These are phyloP conservation scores for Amanita brunnescens DNA, from an alignment of 768 basidiomycete genomes.

Conservation along the genomic window DNA sequence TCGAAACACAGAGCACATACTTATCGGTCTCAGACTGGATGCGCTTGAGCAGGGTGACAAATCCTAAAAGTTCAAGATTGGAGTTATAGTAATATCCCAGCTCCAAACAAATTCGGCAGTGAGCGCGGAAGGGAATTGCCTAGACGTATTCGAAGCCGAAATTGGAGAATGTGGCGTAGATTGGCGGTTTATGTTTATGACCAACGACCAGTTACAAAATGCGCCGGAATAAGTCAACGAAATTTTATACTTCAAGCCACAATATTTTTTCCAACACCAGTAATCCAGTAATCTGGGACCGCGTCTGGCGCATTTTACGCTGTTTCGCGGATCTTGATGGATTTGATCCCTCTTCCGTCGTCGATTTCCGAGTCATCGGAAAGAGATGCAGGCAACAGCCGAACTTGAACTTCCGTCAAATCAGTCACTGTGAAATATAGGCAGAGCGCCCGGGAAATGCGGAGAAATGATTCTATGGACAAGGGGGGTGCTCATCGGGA, in stretches of 20 bases:
- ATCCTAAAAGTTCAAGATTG: too few relatives aligned
- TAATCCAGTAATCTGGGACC: neutral
- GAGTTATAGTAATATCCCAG: too few relatives aligned
- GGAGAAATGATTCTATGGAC: neutral
- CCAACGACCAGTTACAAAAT: too few relatives aligned
- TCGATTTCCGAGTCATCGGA: constrained; percentile 1
- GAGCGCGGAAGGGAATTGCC: too few relatives aligned
- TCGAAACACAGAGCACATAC: too few relatives aligned
- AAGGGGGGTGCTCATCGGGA: neutral
- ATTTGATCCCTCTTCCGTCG: neutral
- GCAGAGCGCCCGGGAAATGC: neutral
- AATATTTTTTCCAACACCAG: neutral
- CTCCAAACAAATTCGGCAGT: too few relatives aligned
- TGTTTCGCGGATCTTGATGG: neutral
- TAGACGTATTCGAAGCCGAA: too few relatives aligned
- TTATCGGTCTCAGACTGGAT: too few relatives aligned
- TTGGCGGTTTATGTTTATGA: too few relatives aligned
- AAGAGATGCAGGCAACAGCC: neutral
- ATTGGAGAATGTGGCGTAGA: too few relatives aligned
- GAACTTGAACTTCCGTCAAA: neutral
- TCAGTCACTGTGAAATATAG: neutral
- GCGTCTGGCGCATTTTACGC: neutral
- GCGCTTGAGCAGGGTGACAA: too few relatives aligned
- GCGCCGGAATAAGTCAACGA: too few relatives aligned
- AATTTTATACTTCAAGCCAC: neutral